Evolutionary conservation across 2,329 filamentous ascomycete species (phyloP), one percentile per base, ranked within the genome.

Genomic region (Fusarium fujikuroi): DNA sequence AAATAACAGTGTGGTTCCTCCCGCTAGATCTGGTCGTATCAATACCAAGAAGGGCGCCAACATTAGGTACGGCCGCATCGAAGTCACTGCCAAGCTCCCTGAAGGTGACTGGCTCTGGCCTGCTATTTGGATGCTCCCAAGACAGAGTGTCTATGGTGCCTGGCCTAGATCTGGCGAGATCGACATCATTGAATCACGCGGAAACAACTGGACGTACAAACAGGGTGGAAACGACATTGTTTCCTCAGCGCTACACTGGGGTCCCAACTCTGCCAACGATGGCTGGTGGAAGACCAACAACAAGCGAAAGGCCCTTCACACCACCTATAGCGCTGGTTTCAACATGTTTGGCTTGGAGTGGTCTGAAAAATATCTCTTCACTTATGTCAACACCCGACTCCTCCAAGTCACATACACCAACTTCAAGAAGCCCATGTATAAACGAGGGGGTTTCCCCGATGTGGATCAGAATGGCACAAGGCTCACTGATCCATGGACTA

Each of bases 41-140:
- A 92, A 91, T 83, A 95, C 92, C 63, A 92, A 89, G 79, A 88
- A 88, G 47, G 89, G 91, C 21, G 90, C 90, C 11, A 87, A 84
- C 21, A 93, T 97, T 85, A 93, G 91, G 82, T 97, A 93, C 79
- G 94, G 94, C 53, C 92, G 93, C 47, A 88, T 97, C 59, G 93
- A 97, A 80, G 93, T 97, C 9, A 90, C 88, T 3, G 94, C 94
- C 32, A 92, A 92, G 82, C 84, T 96, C 34, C 93, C 94, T 9
- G 81, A 85, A 53, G 94, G 94, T 60, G 93, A 96, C 83, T 96
- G 94, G 94, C 87, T 97, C 16, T 96, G 94, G 94, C 94, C 94
- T 5, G 93, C 93, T n/a, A 95, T 97, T 77, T 95, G 93, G 92
- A 93, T 97, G 92, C 86, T 96, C 85, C 94, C 94, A 3, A 90